Conservation (phyloP, 1,139 yeast genomes). For the Saccharomyces pastorianus region DNA sequence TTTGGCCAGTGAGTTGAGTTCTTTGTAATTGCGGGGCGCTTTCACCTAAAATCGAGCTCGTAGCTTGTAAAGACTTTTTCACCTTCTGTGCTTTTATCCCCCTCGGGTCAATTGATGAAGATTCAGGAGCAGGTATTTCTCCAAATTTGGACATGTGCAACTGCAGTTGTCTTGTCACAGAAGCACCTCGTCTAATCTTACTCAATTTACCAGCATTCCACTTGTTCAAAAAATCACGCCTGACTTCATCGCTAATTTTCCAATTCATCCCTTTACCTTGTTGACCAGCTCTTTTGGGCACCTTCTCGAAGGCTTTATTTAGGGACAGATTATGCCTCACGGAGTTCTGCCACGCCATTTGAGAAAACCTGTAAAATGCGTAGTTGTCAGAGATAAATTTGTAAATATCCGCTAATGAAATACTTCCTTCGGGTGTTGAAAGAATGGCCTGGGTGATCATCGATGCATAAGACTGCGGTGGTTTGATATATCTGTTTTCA, state of each 20-base stretch:
- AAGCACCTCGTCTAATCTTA: conserved; percentile 66
- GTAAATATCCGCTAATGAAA: conserved; percentile 84
- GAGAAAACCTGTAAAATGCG: conserved; percentile 80
- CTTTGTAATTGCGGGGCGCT: neutral
- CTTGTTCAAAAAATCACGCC: conserved; percentile 72
- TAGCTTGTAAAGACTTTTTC: neutral
- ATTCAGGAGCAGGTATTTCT: conserved; percentile 29
- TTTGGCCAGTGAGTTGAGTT: neutral
- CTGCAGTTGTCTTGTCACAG: conserved; percentile 71
- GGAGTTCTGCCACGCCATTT: conserved; percentile 88
- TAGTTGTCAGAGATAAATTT: conserved; percentile 80
- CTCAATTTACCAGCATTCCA: conserved; percentile 65
- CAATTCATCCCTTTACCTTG: conserved; percentile 99
- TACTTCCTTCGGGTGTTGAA: conserved; percentile 74
- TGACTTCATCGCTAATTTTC: conserved; percentile 82
- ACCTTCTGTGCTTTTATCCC: conserved; percentile 10
- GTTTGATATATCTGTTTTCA: conserved; percentile 83
- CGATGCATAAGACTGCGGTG: conserved; percentile 92
- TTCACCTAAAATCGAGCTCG: neutral
- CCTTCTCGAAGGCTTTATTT: conserved; percentile 85
- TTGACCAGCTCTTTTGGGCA: conserved; percentile 84
- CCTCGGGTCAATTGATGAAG: conserved; percentile 38
- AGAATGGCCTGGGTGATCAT: conserved; percentile 96
- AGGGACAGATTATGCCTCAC: conserved; percentile 74
- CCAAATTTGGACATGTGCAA: conserved; percentile 58